Base-by-base conservation (phyloP, 371 early-diverging fungal species). In the Apophysomyces sp. region DNA sequence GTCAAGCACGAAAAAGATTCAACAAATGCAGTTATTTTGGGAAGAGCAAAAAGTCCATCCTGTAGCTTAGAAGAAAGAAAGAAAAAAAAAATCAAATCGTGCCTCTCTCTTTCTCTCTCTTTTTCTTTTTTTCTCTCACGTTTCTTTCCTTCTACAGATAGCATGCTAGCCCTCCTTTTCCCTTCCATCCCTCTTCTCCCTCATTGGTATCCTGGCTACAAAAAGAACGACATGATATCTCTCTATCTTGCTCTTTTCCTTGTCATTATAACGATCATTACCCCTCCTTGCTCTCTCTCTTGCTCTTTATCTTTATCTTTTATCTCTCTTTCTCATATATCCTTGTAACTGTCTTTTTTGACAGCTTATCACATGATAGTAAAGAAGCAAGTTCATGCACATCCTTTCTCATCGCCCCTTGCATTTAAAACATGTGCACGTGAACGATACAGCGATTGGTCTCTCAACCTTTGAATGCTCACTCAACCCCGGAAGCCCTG, bases 21-120 rank as follows among this genome's bases (percentile, higher is more conserved):
- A 62, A 49, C 71, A 78, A 52, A 78, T 81, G 76, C 77, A 74
- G 57, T 55, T 62, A 36, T 81, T 75, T 63, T 81, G 77, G 79
- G 81, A 80, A 55, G 58, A 62, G 30, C 59, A 64, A 39, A 28
- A 29, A 13, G 9, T 44, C 6, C 9, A 44, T 9, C 49, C 49
- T 44, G 49, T 44, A 44, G n/a, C 49, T 44, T 44, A 44, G 49
- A 44, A 21, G 24, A 26, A 44, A 44, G 11, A 44, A 18, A 44
- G 11, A 0, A 9, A n/a, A 18, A n/a, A 16, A 9, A 34, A 34
- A 34, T 13, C 11, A 34, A 34, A 8, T 8, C 34, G 11, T 8
- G 34, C 34, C 11, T 13, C 34, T 34, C 34, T 34, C 13, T 34
- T 34, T 34, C 13, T 34, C 13, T 34, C 34, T 2, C 13, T 34